Base-by-base conservation (phyloP, 228 moss, liverwort and hornwort species). In the Sphagnum fallax region DNA sequence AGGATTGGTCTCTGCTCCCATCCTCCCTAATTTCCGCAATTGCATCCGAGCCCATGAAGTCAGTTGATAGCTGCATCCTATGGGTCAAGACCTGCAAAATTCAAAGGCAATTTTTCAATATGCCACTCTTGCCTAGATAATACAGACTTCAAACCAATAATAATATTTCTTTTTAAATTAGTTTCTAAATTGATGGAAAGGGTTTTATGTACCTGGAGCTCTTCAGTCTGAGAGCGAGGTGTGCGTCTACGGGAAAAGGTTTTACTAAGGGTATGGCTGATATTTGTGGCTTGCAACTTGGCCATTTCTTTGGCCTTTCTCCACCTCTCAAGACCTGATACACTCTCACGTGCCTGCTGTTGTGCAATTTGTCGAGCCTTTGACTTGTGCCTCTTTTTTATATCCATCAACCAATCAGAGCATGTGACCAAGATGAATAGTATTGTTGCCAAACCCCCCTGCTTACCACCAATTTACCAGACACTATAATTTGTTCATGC, bases 351-450 rank as follows among this genome's bases (percentile, higher is more conserved):
- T 60, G 92, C 98, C 60, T 89, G 81, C 49, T 80, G 77, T 53
- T 89, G 89, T 63, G 94, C 98, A 72, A 63, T 57, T 68, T 89
- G 90, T 70, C 92, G 79, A 63, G 86, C 84, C 64, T 71, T 82
- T 4, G 78, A 60, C 72, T 80, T 94, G 47, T 89, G 87, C 72
- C 90, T 83, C 65, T 72, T 82, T 64, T 84, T 72, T 57, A 92
- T 71, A 64, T 94, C 87, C 88, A 98, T 82, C 13, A 94, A 67
- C 75, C 87, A 87, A 61, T 94, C 98, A 5, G 94, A 94, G 82
- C 89, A 98, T 60, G 87, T 92, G 78, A 93, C 94, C 4, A 93
- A 78, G 67, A 78, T 75, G 66, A 94, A 73, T 64, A 98, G 83
- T 63, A 86, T 55, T 59, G 90, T 73, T 65, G 85, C 76, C 8